phyloP scores from a whole-genome alignment of 176 grass and related monocot genomes.

The Musa acuminata region DNA sequence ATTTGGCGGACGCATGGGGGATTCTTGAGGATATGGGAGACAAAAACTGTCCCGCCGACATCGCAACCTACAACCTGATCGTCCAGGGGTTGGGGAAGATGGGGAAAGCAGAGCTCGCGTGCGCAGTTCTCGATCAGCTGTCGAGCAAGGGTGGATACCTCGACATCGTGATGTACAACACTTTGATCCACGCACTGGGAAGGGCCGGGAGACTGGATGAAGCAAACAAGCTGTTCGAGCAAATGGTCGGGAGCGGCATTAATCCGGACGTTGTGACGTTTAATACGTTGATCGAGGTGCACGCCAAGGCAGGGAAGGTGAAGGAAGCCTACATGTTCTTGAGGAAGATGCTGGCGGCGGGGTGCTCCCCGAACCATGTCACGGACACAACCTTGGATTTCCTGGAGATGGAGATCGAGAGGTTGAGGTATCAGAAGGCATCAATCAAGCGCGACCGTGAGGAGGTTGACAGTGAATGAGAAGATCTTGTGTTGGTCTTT shows the following conservation, averaged over 20 bases:
- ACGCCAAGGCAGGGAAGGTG: conserved; percentile 73
- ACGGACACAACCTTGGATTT: conserved; percentile 83
- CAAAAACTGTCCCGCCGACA: conserved; percentile 61
- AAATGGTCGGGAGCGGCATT: conserved; percentile 58
- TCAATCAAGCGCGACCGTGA: conserved; percentile 6
- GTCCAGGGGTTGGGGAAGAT: conserved; percentile 86
- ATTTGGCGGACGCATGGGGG: conserved; percentile 71
- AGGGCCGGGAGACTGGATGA: conserved; percentile 59
- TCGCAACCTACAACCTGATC: conserved; percentile 84
- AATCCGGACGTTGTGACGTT: conserved; percentile 90
- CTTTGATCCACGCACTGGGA: conserved; percentile 78
- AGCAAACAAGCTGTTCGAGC: conserved; percentile 54
- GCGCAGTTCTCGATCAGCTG: conserved; percentile 54
- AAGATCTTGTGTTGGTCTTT: background rate
- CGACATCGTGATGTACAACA: conserved; percentile 96
- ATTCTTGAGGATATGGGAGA: conserved; percentile 71
- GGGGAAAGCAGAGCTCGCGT: conserved; percentile 58
- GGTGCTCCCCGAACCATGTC: conserved; percentile 72
- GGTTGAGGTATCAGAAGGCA: conserved; percentile 35
- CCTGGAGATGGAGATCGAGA: conserved; percentile 78
- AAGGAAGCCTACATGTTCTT: conserved; percentile 84
- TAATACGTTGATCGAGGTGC: conserved; percentile 84
- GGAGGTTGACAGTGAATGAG: background rate
- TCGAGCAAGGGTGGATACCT: conserved; percentile 71
- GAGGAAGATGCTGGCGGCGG: conserved; percentile 69